phyloP scores from a whole-genome alignment of 345 rosid species.

The Adansonia digitata region DNA sequence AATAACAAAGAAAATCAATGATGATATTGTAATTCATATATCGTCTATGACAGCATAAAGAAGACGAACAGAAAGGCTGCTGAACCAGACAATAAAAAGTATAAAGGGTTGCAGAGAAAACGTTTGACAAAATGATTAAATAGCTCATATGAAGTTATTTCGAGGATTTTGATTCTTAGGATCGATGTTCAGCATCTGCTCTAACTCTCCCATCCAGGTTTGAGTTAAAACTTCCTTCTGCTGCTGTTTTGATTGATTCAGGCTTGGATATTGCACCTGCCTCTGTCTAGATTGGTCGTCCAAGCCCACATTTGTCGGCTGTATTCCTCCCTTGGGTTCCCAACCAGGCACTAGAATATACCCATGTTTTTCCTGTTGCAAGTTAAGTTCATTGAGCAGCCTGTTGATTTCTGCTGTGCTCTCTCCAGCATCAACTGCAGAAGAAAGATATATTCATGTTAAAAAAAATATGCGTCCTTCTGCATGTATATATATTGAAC shows the following conservation, averaged over 20 bases:
- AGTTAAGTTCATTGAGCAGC: neutral
- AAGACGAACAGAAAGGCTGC: neutral
- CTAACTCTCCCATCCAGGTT: slow-evolving; percentile 2
- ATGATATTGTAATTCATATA: neutral
- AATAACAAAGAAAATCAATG: neutral
- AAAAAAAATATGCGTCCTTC: neutral
- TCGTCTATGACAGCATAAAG: neutral
- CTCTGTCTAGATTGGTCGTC: neutral
- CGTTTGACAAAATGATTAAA: neutral
- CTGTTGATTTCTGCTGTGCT: neutral
- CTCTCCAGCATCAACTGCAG: neutral
- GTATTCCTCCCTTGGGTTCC: too few relatives aligned
- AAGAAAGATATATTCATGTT: neutral
- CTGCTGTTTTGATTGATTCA: neutral
- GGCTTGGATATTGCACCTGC: slow-evolving; percentile 4
- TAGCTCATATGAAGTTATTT: neutral
- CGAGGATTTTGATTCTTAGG: neutral
- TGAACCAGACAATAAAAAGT: neutral
- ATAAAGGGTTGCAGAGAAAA: neutral
- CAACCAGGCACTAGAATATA: neutral
- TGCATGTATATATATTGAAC: neutral
- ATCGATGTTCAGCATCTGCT: slow-evolving; percentile 6
- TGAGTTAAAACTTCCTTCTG: neutral
- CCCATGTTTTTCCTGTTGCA: neutral
- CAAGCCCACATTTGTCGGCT: neutral